phyloP scores from a whole-genome alignment of 2,329 filamentous ascomycete species.

The Aspergillus unguis region DNA sequence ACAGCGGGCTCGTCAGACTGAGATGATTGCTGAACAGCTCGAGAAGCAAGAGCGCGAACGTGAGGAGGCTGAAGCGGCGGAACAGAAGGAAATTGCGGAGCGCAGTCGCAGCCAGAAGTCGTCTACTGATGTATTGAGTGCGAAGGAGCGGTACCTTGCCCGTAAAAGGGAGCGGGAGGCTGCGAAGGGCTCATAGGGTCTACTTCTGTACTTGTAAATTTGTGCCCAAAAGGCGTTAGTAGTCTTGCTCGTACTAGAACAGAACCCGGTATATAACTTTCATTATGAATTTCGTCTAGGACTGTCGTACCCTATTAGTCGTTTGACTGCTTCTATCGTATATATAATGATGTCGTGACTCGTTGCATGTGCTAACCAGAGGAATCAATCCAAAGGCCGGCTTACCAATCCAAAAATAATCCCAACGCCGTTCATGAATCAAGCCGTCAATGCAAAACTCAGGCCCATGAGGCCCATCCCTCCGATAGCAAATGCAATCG shows the following conservation, averaged over 20 bases:
- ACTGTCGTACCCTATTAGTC: neutral
- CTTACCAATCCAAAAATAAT: slow-evolving; percentile 1
- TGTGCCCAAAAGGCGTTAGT: neutral
- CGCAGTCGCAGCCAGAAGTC: slow-evolving; percentile 59
- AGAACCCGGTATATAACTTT: neutral
- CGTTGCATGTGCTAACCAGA: slow-evolving; percentile 10
- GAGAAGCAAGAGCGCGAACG: slow-evolving; percentile 55
- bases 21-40: slow-evolving; percentile 59
- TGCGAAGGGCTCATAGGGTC: slow-evolving; percentile 21
- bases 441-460: slow-evolving; percentile 77
- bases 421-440: slow-evolving; percentile 12
- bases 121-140: slow-evolving; percentile 55
- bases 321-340: slow-evolving; percentile 6
- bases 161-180: slow-evolving; percentile 54
- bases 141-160: slow-evolving; percentile 60
- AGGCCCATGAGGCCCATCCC: slow-evolving; percentile 83
- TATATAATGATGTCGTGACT: slow-evolving; percentile 13
- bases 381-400: neutral
- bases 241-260: neutral
- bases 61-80: slow-evolving; percentile 56
- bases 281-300: neutral
- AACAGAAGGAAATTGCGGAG: slow-evolving; percentile 52
- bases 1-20: slow-evolving; percentile 55
- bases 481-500: slow-evolving; percentile 38
- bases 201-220: neutral